Evolutionary conservation across 2,329 filamentous ascomycete genomes (phyloP), one percentile per base, ranked within the genome.

Genomic region (Tympanopsis confertula): DNA sequence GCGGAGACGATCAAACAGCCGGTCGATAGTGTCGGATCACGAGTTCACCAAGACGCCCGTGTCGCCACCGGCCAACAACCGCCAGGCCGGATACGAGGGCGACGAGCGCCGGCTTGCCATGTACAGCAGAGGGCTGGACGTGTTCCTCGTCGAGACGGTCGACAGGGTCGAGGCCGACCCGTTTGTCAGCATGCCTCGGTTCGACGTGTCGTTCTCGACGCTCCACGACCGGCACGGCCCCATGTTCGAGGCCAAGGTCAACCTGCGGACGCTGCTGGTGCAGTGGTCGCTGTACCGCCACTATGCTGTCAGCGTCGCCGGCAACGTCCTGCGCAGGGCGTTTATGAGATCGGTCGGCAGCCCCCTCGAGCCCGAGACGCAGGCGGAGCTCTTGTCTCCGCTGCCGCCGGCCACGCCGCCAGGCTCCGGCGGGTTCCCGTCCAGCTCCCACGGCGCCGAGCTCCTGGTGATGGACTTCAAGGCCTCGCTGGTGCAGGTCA

Each of bases 211-310:
- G 1, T 72, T 96, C 39, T 86, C 82, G 19, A 93, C 91, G 0
- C 69, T 78, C 3, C 93, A 85, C 45, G 91, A 98, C 55, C 75
- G 75, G 20, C 85, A 94, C 50, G 89, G 88, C 0, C 84, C 87
- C 0, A 69, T 94, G 4, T 85, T 95, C 51, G 86, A 96, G 52
- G 61, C 96, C 32, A 86, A 93, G 46, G 83, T 86, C 0, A 75
- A 83, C 38, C 71, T 91, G 15, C 82, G 82, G 46, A 86, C 83
- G 4, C 61, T 98, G 2, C 76, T 85, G 42, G 52, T 94, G 5
- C 82, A 93, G 37, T 96, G 96, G 53, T 98, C 93, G 1, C 71
- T 98, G 0, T 94, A 93, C 55, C 81, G 88, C 3, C 88, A 94
- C 53, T 98, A 95, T 52, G 82, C 88, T 1, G 70, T 93, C 19